phyloP scores from a whole-genome alignment of 2,329 filamentous ascomycete species.

The Ceratocystis variospora region DNA sequence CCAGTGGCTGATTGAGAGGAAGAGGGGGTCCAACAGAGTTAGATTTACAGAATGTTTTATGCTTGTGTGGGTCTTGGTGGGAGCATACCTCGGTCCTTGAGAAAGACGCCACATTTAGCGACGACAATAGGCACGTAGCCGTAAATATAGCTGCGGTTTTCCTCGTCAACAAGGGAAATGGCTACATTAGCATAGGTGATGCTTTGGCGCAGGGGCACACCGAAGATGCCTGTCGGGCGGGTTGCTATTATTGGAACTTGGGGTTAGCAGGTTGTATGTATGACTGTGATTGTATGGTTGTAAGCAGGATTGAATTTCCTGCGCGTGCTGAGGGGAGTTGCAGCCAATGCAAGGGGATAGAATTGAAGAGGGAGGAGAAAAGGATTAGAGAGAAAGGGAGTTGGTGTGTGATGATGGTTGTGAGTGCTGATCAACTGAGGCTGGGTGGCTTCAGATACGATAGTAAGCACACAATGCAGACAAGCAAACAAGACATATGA shows the following conservation, averaged over 20 bases:
- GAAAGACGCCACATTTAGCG: constrained; percentile 89
- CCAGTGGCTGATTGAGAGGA: constrained; percentile 54
- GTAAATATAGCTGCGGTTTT: constrained; percentile 93
- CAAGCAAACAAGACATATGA: neutral
- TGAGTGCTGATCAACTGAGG: constrained; percentile 3
- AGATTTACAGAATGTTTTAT: constrained; percentile 17
- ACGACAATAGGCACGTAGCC: constrained; percentile 98
- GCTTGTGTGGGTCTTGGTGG: no score
- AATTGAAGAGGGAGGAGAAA: no score
- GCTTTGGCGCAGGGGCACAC: constrained; percentile 80
- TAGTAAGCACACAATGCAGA: neutral
- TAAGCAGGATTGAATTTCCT: no score
- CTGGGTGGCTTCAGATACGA: neutral
- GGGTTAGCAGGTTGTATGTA: constrained; percentile 1
- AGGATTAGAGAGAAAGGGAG: no score
- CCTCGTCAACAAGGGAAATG: constrained; percentile 85
- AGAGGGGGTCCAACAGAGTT: neutral
- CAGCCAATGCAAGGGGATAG: no score
- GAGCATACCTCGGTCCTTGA: constrained; percentile 86
- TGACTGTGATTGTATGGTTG: neutral
- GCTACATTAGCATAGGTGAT: constrained; percentile 97
- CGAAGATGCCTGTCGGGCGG: constrained; percentile 67
- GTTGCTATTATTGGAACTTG: constrained; percentile 8
- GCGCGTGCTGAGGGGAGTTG: neutral
- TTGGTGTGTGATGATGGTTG: neutral